Evolutionary conservation across 306 rosid genomes (phyloP), one percentile per base, ranked within the genome.

Genomic region (Carpinus fangiana): DNA sequence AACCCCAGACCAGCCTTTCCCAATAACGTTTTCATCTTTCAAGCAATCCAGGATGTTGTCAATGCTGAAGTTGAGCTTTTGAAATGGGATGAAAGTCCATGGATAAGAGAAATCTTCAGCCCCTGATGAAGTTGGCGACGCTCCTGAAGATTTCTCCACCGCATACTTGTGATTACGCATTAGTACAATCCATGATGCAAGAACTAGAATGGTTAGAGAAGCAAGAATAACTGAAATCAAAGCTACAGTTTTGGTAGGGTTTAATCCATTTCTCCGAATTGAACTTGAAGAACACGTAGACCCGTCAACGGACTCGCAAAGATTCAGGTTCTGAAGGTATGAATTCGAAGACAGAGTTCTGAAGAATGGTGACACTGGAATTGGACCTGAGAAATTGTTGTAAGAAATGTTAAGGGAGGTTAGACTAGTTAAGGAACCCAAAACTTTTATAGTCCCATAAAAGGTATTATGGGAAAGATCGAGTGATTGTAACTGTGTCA

Each of bases 61-160:
- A 43, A 95, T 76, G 74, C 86, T 84, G 89, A 95, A 91, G 81
- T 87, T 91, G 51, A 95, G 87, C 84, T 95, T 95, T 80, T 93
- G 98, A 80, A 95, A 95, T 7, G 99, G 99, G 75, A 95, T 95
- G 87, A 95, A 95, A 80, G 94, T 89, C 99, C 99, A 95, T 14
- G 99, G 99, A 81, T 95, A 93, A 9, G 99, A 95, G 88, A 95
- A 95, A 88, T 95, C 99, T 78, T 95, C 98, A n/a, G 86, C 90
- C 61, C 92, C 92, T 9, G 91, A 78, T 21, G 90, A 55, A 11
- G 89, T 81, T 26, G 80, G 68, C 13, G 79, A 74, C 21, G 82
- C 34, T 34, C 87, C 89, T 54, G 81, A 82, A 72, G 89, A 78
- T 72, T 89, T 93, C 45, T 89, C 88, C 20, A 79, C 88, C 73